A percentile compares a stretch with the other conserved stretches of the same genome.
These are phyloP conservation scores for Ogataea henricii DNA, from an alignment of 805 yeast species.

Conservation along the genomic window DNA sequence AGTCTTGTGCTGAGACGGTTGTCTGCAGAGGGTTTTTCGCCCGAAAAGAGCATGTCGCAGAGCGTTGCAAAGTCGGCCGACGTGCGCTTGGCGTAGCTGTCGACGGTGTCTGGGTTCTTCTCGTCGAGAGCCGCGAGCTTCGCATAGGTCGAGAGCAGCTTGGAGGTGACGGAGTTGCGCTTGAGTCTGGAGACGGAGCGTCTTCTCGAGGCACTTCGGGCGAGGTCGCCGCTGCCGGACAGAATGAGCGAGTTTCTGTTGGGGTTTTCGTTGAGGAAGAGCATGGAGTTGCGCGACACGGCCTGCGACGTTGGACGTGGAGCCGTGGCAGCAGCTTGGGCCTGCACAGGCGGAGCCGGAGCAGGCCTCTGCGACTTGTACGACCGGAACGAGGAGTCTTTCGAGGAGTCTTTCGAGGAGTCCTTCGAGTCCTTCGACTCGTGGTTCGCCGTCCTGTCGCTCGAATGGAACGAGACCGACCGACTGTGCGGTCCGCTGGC, in stretches of 20 bases:
- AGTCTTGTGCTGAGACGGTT: conserved; percentile 24
- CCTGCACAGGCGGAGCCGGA: neutral
- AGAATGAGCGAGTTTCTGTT: conserved; percentile 28
- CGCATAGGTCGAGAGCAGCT: conserved; percentile 71
- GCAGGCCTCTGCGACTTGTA: conserved; percentile 2
- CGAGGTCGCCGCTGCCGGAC: conserved; percentile 13
- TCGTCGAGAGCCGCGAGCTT: conserved; percentile 56
- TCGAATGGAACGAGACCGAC: conserved; percentile 45
- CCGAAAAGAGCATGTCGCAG: conserved; percentile 75
- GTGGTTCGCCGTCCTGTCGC: neutral
- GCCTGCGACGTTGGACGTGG: conserved; percentile 14
- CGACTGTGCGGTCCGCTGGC: conserved; percentile 49
- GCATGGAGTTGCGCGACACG: conserved; percentile 40
- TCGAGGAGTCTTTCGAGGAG: conserved; percentile 12
- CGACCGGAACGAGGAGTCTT: conserved; percentile 5
- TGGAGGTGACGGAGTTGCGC: conserved; percentile 72
- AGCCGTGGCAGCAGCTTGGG: neutral
- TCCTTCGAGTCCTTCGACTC: neutral
- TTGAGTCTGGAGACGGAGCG: conserved; percentile 39
- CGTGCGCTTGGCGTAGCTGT: conserved; percentile 72
- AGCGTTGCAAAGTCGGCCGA: conserved; percentile 76
- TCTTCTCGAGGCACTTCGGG: conserved; percentile 19
- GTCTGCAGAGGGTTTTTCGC: conserved; percentile 46
- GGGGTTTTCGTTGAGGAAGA: conserved; percentile 23
- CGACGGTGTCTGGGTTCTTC: conserved; percentile 68